Conservation (phyloP, 345 rosid genomes). For the Anastatica hierochuntica region DNA sequence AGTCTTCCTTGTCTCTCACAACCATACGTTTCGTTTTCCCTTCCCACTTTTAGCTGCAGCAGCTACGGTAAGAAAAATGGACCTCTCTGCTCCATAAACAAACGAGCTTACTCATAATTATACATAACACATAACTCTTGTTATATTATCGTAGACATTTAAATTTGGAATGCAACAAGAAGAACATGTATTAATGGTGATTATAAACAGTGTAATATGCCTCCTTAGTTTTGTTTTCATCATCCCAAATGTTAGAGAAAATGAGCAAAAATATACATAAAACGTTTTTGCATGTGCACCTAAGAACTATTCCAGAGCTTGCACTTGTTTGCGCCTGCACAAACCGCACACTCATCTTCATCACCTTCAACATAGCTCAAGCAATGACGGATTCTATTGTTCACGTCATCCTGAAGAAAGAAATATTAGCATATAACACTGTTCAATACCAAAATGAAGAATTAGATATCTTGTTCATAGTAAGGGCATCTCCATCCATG, state of each 20-base stretch:
- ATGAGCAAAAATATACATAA: slow-evolving; percentile 8
- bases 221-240: neutral
- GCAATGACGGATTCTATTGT: slow-evolving; percentile 73
- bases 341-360: slow-evolving; percentile 59
- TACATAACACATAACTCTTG: neutral
- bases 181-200: slow-evolving; percentile 1
- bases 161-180: neutral
- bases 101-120: neutral
- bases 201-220: neutral
- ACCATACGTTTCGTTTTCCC: slow-evolving; percentile 10
- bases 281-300: slow-evolving; percentile 5
- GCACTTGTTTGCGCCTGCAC: slow-evolving; percentile 82
- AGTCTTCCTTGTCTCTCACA: slow-evolving; percentile 14
- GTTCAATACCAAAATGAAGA: no score
- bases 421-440: neutral
- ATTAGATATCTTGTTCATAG: no score
- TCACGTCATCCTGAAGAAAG: slow-evolving; percentile 53
- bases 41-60: slow-evolving; percentile 2
- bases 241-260: neutral
- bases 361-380: slow-evolving; percentile 66
- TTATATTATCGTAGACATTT: neutral
- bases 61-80: neutral
- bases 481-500: no score
- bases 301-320: slow-evolving; percentile 40
- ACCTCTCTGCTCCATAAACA: slow-evolving; percentile 1